A percentile compares a stretch with the other conserved stretches of the same genome.
Conservation (phyloP, 75 land plant genomes). For the Cupressus sempervirens region DNA sequence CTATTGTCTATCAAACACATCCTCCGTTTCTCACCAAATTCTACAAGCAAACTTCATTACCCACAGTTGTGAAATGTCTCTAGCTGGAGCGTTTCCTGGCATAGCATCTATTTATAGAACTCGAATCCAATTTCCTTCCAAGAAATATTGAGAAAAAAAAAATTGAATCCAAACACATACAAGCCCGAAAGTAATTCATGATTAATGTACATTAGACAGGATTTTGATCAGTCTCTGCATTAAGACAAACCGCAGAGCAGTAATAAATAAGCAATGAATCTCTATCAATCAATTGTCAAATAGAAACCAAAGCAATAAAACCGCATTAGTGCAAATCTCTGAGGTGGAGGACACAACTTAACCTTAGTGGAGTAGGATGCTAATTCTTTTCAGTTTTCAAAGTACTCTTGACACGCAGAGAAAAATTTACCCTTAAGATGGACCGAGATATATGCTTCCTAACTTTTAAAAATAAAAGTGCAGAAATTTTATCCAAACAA, state of each 20-base stretch:
- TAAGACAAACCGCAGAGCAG: neutral
- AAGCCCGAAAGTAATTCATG: neutral
- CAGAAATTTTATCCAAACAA: neutral
- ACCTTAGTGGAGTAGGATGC: neutral
- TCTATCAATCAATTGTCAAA: neutral
- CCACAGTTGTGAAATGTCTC: neutral
- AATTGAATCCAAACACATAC: neutral
- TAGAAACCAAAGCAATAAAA: neutral
- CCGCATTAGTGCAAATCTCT: neutral
- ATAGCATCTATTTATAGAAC: neutral
- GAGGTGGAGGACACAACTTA: neutral
- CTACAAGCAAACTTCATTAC: neutral
- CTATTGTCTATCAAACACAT: neutral
- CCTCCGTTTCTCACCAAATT: slow-evolving; percentile 4
- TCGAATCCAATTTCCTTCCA: neutral
- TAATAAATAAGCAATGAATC: neutral
- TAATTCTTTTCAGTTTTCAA: neutral
- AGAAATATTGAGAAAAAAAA: neutral
- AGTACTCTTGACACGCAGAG: neutral
- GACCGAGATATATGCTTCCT: neutral
- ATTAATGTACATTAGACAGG: neutral
- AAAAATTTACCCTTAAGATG: neutral
- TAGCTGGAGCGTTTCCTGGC: neutral
- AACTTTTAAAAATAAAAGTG: too few relatives aligned
- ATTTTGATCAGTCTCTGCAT: neutral